Base-by-base conservation (phyloP, 352 stramenopile genomes). In the Phytopythium vexans region DNA sequence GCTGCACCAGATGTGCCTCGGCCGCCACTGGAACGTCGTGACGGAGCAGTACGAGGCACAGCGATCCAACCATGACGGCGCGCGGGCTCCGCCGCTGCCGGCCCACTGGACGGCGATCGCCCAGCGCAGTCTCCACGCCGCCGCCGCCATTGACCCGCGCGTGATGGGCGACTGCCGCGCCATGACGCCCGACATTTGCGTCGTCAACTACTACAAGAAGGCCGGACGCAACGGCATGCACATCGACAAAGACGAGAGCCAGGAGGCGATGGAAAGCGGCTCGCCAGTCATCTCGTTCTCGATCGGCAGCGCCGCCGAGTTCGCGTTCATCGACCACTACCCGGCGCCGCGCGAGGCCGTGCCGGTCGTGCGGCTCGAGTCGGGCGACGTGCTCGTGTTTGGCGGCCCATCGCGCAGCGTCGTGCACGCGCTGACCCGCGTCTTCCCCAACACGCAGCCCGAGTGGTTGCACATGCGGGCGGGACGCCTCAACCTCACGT, bases 201-300 rank as follows among this genome's bases (percentile, higher is more conserved):
- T 88, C 15, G 77, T 88, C 47, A 88, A 88, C 54, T 90, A 85
- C 44, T 88, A 88, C 65, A 86, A 87, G 56, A 85, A 86, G 54
- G 75, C 75, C 15, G 80, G 80, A 0, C 66, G 76, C 57, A 90
- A 87, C 40, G 80, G 76, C 52, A 80, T 89, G 72, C 79, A 89
- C 57, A 66, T 86, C 21, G 79, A 89, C 66, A 87, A 88, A 60
- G 74, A 88, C 56, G 79, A 89, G 51, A 85, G 74, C 42, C 58
- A 58, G 2, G 67, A 75, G 44, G 77, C 79, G 16, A 80, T 89
- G 62, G 51, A 44, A 0, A 79, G 80, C 64, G 79, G 79, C 10
- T 88, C 79, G 21, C 79, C 79, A 3, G 79, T 89, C 4, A 66
- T 89, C 34, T 88, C 77, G 10, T 88, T 89, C 52, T 89, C 79